phyloP scores from a whole-genome alignment of 23 red algal genomes.

The Gracilaria vermiculophylla region DNA sequence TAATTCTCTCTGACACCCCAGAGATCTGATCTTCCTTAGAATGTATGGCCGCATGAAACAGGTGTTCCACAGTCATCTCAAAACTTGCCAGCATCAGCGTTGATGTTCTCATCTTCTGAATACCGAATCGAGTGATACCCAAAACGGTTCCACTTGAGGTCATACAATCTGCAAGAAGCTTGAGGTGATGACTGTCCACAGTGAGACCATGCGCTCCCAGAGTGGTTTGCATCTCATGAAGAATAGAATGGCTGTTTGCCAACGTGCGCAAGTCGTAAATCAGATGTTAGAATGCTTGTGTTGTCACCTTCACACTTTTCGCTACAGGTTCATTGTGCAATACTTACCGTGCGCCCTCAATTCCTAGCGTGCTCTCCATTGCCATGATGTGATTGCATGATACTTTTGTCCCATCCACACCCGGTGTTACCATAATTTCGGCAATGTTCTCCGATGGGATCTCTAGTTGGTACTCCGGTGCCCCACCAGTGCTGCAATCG shows the following conservation, averaged over 20 bases:
- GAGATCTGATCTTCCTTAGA: slow-evolving; percentile 76
- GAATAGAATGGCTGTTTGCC: slow-evolving; percentile 55
- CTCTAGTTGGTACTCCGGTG: slow-evolving; percentile 68
- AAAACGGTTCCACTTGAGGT: slow-evolving; percentile 76
- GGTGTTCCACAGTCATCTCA: slow-evolving; percentile 98
- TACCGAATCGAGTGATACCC: slow-evolving; percentile 91
- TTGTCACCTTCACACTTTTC: neutral
- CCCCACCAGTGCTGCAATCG: slow-evolving; percentile 43
- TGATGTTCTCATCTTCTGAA: slow-evolving; percentile 91
- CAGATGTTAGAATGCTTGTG: neutral
- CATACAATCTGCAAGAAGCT: slow-evolving; percentile 96
- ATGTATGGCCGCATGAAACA: slow-evolving; percentile 98
- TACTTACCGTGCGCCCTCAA: slow-evolving; percentile 81
- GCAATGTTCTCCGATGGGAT: slow-evolving; percentile 79
- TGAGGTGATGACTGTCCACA: slow-evolving; percentile 87
- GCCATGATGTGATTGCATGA: slow-evolving; percentile 96
- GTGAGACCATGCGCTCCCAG: slow-evolving; percentile 88
- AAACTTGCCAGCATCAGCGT: slow-evolving; percentile 98
- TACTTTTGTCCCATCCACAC: slow-evolving; percentile 66
- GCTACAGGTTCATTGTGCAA: neutral
- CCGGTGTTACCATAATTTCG: slow-evolving; percentile 81
- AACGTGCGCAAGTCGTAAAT: neutral
- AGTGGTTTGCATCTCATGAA: slow-evolving; percentile 85
- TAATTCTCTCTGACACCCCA: slow-evolving; percentile 93
- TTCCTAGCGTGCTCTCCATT: slow-evolving; percentile 88